Evolutionary conservation across 257 asterid genomes (phyloP).

Genomic region (Ilex asprella): DNA sequence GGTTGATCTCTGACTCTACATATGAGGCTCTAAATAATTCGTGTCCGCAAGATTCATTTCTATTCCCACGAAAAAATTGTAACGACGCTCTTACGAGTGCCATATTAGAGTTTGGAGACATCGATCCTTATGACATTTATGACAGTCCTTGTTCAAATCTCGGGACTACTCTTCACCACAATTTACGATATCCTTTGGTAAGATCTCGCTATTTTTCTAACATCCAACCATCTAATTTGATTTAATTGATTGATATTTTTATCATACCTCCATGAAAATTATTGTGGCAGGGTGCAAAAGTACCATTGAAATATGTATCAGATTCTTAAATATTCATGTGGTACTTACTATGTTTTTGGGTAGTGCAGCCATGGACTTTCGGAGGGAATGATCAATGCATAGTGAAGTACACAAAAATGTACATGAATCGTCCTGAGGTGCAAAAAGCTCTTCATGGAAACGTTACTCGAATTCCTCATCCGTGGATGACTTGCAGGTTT

Average conservation of each 20-base stretch:
- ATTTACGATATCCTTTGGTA: constrained; percentile 38
- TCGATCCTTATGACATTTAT: constrained; percentile 45
- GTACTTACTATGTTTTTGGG: too few relatives aligned
- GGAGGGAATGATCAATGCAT: constrained; percentile 54
- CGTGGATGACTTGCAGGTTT: constrained; percentile 62
- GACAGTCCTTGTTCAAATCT: constrained; percentile 25
- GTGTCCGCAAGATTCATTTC: constrained; percentile 37
- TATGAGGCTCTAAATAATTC: constrained; percentile 33
- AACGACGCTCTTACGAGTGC: constrained; percentile 30
- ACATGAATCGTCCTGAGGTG: constrained; percentile 46
- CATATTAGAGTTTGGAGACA: constrained; percentile 33
- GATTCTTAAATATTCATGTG: too few relatives aligned
- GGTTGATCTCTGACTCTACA: constrained; percentile 40
- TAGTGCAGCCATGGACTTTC: constrained; percentile 45
- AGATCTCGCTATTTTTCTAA: neutral
- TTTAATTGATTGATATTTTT: too few relatives aligned
- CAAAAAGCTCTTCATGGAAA: constrained; percentile 65
- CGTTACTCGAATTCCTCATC: constrained; percentile 28
- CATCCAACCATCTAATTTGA: neutral
- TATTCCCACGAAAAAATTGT: constrained; percentile 33
- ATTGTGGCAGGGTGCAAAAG: too few relatives aligned
- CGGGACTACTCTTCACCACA: constrained; percentile 24
- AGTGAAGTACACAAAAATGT: constrained; percentile 41
- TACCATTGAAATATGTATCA: too few relatives aligned
- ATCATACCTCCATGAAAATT: too few relatives aligned